Evolutionary conservation across 1,284 basidiomycete genomes (phyloP).

Genomic region (Veloboletus limbatus): DNA sequence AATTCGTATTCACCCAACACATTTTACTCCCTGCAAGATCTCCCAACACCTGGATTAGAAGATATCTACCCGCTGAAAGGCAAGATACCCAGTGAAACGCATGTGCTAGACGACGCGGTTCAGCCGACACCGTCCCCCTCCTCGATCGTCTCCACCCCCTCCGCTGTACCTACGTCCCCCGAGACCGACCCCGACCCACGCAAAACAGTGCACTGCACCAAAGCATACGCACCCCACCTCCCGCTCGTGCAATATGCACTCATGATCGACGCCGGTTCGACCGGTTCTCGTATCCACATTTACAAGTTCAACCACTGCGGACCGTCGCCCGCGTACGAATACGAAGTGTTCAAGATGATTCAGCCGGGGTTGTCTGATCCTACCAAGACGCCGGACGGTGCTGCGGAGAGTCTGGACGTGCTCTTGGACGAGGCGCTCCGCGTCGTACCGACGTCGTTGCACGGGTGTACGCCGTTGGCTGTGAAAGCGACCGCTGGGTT

Average conservation of each 20-base stretch:
- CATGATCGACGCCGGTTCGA: slow-evolving; percentile 98
- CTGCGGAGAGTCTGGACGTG: slow-evolving; percentile 79
- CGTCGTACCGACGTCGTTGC: slow-evolving; percentile 70
- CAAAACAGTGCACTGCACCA: slow-evolving; percentile 65
- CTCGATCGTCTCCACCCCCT: background rate
- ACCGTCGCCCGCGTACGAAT: slow-evolving; percentile 79
- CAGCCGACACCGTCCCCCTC: slow-evolving; percentile 7
- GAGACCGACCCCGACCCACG: slow-evolving; percentile 63
- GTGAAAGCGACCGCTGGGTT: slow-evolving; percentile 97
- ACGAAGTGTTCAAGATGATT: slow-evolving; percentile 88
- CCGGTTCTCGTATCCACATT: slow-evolving; percentile 94
- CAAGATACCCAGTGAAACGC: slow-evolving; percentile 15
- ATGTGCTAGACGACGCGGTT: background rate
- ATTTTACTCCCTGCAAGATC: slow-evolving; percentile 11
- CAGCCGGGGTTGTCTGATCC: slow-evolving; percentile 77
- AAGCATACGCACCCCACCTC: slow-evolving; percentile 45
- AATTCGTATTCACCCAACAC: background rate
- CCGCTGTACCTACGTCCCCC: slow-evolving; percentile 45
- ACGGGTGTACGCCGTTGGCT: slow-evolving; percentile 81
- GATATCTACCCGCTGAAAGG: slow-evolving; percentile 23
- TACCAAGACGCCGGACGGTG: slow-evolving; percentile 53
- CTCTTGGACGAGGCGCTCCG: slow-evolving; percentile 79
- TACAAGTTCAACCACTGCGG: slow-evolving; percentile 97
- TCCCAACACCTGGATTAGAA: slow-evolving; percentile 20
- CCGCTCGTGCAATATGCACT: slow-evolving; percentile 88